These are phyloP conservation scores for Trifolium fragiferum DNA, from an alignment of 306 rosid species.

Conservation along the genomic window DNA sequence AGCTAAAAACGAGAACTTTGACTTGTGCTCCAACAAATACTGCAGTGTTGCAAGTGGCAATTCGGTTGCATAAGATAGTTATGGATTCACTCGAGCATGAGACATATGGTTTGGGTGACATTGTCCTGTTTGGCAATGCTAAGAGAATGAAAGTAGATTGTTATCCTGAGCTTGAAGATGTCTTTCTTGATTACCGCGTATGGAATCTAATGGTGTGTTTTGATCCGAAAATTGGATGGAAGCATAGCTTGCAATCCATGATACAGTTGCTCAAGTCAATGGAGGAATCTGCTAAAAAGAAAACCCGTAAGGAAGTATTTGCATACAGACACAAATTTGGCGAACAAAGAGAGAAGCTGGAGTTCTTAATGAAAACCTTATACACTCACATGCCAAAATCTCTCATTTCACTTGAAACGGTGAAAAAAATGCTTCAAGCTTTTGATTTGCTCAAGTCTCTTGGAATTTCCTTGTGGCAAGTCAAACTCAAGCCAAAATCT, in stretches of 20 bases:
- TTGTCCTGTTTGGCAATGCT: slow-evolving; percentile 42
- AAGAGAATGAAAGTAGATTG: slow-evolving; percentile 43
- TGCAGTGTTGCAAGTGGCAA: slow-evolving; percentile 54
- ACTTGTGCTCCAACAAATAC: slow-evolving; percentile 61
- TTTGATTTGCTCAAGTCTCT: slow-evolving; percentile 34
- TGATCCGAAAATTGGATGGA: background rate
- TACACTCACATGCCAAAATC: slow-evolving; percentile 62
- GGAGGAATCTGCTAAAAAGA: slow-evolving; percentile 40
- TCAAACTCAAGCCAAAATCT: background rate
- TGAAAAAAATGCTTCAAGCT: slow-evolving; percentile 34
- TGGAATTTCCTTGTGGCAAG: background rate
- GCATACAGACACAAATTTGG: background rate
- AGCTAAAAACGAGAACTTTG: background rate
- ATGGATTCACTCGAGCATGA: slow-evolving; percentile 3
- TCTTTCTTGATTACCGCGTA: slow-evolving; percentile 45
- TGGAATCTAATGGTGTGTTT: background rate
- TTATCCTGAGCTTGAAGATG: slow-evolving; percentile 22
- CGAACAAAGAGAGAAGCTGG: slow-evolving; percentile 27
- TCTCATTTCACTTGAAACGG: slow-evolving; percentile 34
- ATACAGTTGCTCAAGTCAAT: slow-evolving; percentile 25
- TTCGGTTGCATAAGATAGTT: slow-evolving; percentile 27
- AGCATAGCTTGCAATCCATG: background rate
- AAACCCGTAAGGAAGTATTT: background rate
- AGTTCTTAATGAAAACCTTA: slow-evolving; percentile 27
- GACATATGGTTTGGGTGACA: slow-evolving; percentile 8